Evolutionary conservation across 1,284 basidiomycete species (phyloP), one percentile per base, ranked within the genome.

Genomic region (Inonotus hispidus): DNA sequence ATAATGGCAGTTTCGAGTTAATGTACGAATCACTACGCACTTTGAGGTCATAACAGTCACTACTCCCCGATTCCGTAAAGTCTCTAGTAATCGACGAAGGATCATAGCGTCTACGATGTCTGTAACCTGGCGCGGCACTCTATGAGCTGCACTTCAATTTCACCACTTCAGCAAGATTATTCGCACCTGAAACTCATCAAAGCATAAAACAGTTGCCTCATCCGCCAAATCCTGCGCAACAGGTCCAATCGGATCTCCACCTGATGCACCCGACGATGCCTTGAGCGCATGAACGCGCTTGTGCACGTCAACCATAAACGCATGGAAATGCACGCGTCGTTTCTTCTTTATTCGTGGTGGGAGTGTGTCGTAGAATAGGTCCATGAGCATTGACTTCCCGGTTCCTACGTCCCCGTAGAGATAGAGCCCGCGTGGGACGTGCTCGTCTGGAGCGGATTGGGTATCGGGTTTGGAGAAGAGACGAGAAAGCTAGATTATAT

Each of bases 51-150:
- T 92, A 52, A 99, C 88, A 68, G 87, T 92, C 25, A 99, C 87
- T 2, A 98, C 95, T 6, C 97, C 97, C 67, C 90, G 88, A 53
- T 88, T 87, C 57, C 95, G 79, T 67, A 99, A 76, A 27, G 82
- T 81, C 72, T 98, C 95, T 47, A 99, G 77, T 21, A 99, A 76
- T 56, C 93, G 84, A 29, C 96, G 82, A 35, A 99, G 80, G 63
- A 99, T 95, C 97, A 99, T 99, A 11, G 97, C 97, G 68, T 98
- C 95, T 19, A 93, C 96, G 67, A 99, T 99, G 74, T 99, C 96
- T 13, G 95, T 98, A 10, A 99, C 93, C 88, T 92, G 8, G 7
- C 16, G n/a, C 16, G 10, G 32, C 32, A 43, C n/a, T 43, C 41
- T 46, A 46, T 37, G 23, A 50, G 32, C 32, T 29, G 25, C 37